phyloP scores from a whole-genome alignment of 1,284 basidiomycete genomes.

The Fomitiporia mediterranea region DNA sequence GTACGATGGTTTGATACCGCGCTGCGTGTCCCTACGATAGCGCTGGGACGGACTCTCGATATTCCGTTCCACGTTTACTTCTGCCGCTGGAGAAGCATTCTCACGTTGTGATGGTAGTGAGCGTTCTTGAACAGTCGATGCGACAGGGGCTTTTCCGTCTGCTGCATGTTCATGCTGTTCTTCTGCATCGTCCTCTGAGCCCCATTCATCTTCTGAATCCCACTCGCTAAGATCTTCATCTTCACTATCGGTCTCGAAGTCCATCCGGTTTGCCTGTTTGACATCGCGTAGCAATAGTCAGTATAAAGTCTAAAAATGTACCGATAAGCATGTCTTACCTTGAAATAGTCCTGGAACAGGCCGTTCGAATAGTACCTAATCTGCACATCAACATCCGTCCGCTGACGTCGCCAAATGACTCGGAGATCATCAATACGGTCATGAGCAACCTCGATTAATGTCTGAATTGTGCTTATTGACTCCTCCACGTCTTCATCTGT shows the following conservation, averaged over 20 bases:
- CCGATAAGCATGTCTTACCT: conserved; percentile 6
- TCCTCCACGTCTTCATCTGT: conserved; percentile 15
- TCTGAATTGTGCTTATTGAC: conserved; percentile 5
- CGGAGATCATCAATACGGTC: conserved; percentile 17
- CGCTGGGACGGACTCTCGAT: no score
- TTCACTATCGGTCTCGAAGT: conserved; percentile 16
- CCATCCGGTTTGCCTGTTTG: conserved; percentile 1
- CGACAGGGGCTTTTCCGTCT: not conserved
- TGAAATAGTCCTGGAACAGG: conserved; percentile 22
- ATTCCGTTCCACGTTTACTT: no score
- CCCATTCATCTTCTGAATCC: conserved; percentile 23
- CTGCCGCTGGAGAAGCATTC: no score
- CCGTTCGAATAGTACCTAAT: conserved; percentile 22
- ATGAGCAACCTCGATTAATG: conserved; percentile 11
- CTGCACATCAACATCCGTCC: conserved; percentile 21
- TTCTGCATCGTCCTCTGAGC: conserved; percentile 17
- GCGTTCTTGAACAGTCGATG: not conserved
- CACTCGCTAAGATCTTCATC: conserved; percentile 13
- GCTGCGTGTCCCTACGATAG: no score
- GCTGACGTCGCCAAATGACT: conserved; percentile 21
- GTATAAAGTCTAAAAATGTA: not conserved
- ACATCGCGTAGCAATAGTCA: not conserved
- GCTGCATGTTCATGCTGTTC: not conserved
- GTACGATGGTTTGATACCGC: not conserved
- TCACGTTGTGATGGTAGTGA: no score